Percentiles rank a stretch among this genome's conserved stretches.
These are phyloP conservation scores for Xylaria sp. DNA, from an alignment of 2,329 filamentous ascomycete genomes.

Conservation along the genomic window DNA sequence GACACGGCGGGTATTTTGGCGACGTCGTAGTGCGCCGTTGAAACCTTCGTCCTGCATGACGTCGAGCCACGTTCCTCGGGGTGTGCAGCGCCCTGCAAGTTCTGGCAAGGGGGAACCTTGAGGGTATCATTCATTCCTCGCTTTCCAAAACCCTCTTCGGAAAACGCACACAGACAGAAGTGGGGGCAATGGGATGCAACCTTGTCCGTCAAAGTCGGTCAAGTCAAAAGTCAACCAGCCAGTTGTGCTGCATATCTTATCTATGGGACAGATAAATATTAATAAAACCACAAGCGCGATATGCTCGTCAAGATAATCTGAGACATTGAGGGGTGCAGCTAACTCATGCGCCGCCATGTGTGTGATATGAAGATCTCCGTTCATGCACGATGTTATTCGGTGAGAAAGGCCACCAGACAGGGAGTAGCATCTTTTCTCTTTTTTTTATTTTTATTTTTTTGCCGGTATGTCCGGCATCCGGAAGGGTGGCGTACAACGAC, in stretches of 20 bases:
- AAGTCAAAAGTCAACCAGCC: too few species aligned
- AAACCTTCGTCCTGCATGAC: conserved; percentile 26
- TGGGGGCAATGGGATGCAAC: conserved; percentile 16
- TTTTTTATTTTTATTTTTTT: too few species aligned
- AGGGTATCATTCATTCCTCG: conserved; percentile 9
- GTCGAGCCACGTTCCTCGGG: conserved; percentile 32
- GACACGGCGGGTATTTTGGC: conserved; percentile 23
- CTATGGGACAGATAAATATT: background rate
- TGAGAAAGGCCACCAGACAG: background rate
- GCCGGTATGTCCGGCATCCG: conserved; percentile 15
- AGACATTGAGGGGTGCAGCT: background rate
- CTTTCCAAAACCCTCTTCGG: background rate
- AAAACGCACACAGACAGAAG: background rate
- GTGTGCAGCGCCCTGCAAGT: conserved; percentile 8
- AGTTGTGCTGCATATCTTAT: conserved; percentile 9
- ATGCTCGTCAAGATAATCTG: conserved; percentile 7
- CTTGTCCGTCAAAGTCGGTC: background rate
- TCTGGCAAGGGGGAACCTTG: background rate
- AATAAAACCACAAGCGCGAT: conserved; percentile 22
- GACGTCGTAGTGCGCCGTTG: conserved; percentile 26
- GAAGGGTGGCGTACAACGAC: background rate
- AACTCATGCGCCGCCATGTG: background rate
- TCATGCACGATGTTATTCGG: conserved; percentile 2
- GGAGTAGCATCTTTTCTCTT: background rate
- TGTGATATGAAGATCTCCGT: background rate